phyloP scores from a whole-genome alignment of 2,329 filamentous ascomycete genomes.

The Rhinocladiella similis region DNA sequence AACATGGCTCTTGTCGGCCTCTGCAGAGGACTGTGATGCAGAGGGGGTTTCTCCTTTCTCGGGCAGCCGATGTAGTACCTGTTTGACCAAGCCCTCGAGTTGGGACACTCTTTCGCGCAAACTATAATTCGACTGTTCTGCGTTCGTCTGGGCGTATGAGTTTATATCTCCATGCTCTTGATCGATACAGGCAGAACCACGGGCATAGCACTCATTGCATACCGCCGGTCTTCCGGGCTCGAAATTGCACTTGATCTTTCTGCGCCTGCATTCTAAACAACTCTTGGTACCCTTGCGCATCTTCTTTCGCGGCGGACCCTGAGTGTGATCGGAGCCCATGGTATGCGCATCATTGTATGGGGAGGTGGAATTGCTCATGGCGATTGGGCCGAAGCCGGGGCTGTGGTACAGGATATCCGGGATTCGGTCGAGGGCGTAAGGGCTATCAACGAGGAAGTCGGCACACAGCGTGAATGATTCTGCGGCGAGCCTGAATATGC shows the following conservation, averaged over 20 bases:
- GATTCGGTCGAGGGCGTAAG: constrained; percentile 2
- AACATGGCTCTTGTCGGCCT: constrained; percentile 20
- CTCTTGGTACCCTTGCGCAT: constrained; percentile 47
- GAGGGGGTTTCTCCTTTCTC: constrained; percentile 19
- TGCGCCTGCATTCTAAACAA: constrained; percentile 44
- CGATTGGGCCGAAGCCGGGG: neutral
- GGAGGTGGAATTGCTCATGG: constrained; percentile 20
- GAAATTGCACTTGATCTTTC: constrained; percentile 46
- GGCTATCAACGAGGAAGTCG: neutral
- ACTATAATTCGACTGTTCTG: constrained; percentile 35
- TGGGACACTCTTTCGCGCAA: constrained; percentile 40
- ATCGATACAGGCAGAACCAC: constrained; percentile 41
- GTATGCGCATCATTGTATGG: constrained; percentile 21
- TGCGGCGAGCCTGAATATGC: neutral
- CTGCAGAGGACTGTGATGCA: neutral
- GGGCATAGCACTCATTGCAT: constrained; percentile 43
- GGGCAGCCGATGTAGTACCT: constrained; percentile 35
- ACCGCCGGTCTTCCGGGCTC: constrained; percentile 33
- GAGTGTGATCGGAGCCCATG: constrained; percentile 27
- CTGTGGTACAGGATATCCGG: neutral
- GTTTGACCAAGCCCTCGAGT: constrained; percentile 39
- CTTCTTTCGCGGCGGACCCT: constrained; percentile 41
- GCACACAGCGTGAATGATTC: neutral
- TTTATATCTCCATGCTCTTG: constrained; percentile 38
- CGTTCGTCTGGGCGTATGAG: constrained; percentile 26